phyloP scores from a whole-genome alignment of 768 basidiomycete genomes.

The Floccularia luteovirens region DNA sequence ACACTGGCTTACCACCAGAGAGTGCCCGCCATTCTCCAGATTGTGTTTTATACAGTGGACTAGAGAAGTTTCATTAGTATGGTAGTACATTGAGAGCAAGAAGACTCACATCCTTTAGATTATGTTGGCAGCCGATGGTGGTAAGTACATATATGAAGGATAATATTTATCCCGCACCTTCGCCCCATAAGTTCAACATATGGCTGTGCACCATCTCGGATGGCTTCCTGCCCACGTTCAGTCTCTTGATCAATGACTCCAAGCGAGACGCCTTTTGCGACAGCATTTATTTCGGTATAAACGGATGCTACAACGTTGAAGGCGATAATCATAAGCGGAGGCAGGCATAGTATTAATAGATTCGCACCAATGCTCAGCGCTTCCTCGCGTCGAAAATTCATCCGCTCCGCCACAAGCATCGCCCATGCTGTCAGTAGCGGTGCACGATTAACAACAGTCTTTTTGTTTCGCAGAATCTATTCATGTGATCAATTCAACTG shows the following conservation, averaged over 20 bases:
- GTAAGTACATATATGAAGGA: neutral
- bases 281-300: slow-evolving; percentile 90
- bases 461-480: slow-evolving; percentile 54
- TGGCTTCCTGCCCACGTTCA: slow-evolving; percentile 47
- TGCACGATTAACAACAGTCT: slow-evolving; percentile 77
- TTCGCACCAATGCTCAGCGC: slow-evolving; percentile 79
- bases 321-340: neutral
- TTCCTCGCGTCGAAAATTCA: slow-evolving; percentile 85
- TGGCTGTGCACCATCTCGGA: slow-evolving; percentile 58
- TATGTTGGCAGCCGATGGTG: slow-evolving; percentile 8
- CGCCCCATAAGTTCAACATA: slow-evolving; percentile 82
- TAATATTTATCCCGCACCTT: slow-evolving; percentile 13
- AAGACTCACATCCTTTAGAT: slow-evolving; percentile 31
- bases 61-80: slow-evolving; percentile 14
- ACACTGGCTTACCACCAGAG: slow-evolving; percentile 56
- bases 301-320: slow-evolving; percentile 56
- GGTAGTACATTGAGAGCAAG: neutral
- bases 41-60: slow-evolving; percentile 74
- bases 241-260: slow-evolving; percentile 62
- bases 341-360: neutral
- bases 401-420: slow-evolving; percentile 72
- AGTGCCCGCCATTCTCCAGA: slow-evolving; percentile 78
- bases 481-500: slow-evolving; percentile 1
- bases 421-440: slow-evolving; percentile 96
- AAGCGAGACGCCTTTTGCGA: slow-evolving; percentile 76